These are phyloP conservation scores for Oemleria cerasiformis DNA, from an alignment of 306 rosid genomes.

Conservation along the genomic window DNA sequence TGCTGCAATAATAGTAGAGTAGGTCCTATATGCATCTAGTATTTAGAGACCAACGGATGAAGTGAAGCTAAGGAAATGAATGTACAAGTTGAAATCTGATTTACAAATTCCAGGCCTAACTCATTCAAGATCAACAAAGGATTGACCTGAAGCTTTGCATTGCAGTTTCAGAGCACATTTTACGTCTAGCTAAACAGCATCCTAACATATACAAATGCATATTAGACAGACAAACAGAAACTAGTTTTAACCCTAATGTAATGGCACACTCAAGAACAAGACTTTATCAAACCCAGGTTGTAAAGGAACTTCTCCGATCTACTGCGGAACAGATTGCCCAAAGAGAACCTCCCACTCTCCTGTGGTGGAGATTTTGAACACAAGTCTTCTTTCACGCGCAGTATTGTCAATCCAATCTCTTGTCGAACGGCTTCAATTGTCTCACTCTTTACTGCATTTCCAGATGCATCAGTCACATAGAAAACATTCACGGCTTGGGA, in stretches of 20 bases:
- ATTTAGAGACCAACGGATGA: slow-evolving; percentile 9
- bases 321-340: slow-evolving; percentile 66
- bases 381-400: slow-evolving; percentile 54
- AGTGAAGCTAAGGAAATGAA: slow-evolving; percentile 17
- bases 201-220: slow-evolving; percentile 37
- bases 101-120: slow-evolving; percentile 21
- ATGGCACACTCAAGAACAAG: slow-evolving; percentile 51
- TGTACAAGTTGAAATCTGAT: slow-evolving; percentile 21
- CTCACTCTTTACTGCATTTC: slow-evolving; percentile 73
- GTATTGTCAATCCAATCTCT: slow-evolving; percentile 72
- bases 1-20: background rate
- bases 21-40: background rate
- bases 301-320: slow-evolving; percentile 87
- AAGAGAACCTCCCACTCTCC: slow-evolving; percentile 60
- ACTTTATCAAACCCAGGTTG: slow-evolving; percentile 83
- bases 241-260: slow-evolving; percentile 3
- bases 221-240: slow-evolving; percentile 1
- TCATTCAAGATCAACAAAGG: slow-evolving; percentile 7
- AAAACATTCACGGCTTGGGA: slow-evolving; percentile 78
- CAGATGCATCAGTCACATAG: slow-evolving; percentile 81
- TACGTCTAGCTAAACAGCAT: slow-evolving; percentile 27
- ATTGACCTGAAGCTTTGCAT: slow-evolving; percentile 11
- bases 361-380: slow-evolving; percentile 47
- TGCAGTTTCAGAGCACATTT: slow-evolving; percentile 26
- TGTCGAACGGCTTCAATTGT: slow-evolving; percentile 83